A percentile compares a stretch with the other conserved stretches of the same genome.
phyloP scores from a whole-genome alignment of 108 stramenopile genomes.

The Nitzschia palea region DNA sequence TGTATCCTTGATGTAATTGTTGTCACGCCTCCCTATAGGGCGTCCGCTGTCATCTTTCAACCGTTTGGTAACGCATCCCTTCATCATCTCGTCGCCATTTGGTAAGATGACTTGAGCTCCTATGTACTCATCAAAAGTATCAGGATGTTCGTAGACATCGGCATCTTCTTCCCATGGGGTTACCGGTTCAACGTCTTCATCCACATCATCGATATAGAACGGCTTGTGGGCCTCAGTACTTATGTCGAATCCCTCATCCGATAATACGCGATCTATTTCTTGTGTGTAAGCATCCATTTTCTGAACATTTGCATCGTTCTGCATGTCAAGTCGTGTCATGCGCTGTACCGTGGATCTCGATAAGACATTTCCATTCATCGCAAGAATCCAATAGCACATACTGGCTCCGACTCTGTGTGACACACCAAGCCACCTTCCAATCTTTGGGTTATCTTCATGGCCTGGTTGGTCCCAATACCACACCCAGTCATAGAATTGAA shows the following conservation, averaged over 20 bases:
- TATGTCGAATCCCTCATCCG: background rate
- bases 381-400: slow-evolving; percentile 43
- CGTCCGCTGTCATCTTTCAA: slow-evolving; percentile 5
- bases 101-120: slow-evolving; percentile 10
- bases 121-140: slow-evolving; percentile 30
- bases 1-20: slow-evolving; percentile 27
- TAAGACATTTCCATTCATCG: slow-evolving; percentile 19
- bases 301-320: slow-evolving; percentile 11
- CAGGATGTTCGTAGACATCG: background rate
- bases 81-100: background rate
- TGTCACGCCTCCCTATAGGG: slow-evolving; percentile 8
- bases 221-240: background rate
- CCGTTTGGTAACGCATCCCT: slow-evolving; percentile 4
- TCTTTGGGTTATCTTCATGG: background rate
- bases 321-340: too few relatives aligned
- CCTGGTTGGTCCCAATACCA: slow-evolving; percentile 25
- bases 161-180: background rate
- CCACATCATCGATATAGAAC: background rate
- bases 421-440: slow-evolving; percentile 47
- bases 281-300: background rate
- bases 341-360: slow-evolving; percentile 32
- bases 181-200: background rate
- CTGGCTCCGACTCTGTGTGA: slow-evolving; percentile 29
- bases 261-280: background rate
- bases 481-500: slow-evolving; percentile 53